These are phyloP conservation scores for Borovskyia barvae DNA, from an alignment of 208 protist species.

Conservation along the genomic window DNA sequence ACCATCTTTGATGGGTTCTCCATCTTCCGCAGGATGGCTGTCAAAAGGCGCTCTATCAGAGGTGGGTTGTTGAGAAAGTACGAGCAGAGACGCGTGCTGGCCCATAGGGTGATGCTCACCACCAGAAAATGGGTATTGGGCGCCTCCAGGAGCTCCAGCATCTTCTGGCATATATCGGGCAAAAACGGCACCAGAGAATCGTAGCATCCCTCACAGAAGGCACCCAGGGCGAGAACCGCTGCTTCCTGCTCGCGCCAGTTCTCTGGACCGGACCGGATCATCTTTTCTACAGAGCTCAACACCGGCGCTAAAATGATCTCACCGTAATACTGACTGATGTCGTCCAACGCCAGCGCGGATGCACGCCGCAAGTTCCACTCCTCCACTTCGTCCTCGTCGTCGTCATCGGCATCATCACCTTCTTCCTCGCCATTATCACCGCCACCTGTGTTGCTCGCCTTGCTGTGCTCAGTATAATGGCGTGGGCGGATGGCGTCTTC, in stretches of 20 bases:
- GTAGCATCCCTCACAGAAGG: conserved; percentile 90
- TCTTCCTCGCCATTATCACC: conserved; percentile 45
- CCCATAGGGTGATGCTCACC: conserved; percentile 90
- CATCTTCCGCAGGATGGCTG: conserved; percentile 66
- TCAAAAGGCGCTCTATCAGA: conserved; percentile 40
- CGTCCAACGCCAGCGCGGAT: conserved; percentile 83
- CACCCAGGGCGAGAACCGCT: conserved; percentile 90
- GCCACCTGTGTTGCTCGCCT: conserved; percentile 1
- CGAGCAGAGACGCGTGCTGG: conserved; percentile 63
- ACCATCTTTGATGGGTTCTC: conserved; percentile 82
- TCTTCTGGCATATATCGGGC: conserved; percentile 58
- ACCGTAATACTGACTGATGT: conserved; percentile 81
- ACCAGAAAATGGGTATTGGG: conserved; percentile 85
- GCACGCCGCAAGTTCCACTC: conserved; percentile 93
- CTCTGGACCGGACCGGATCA: conserved; percentile 52
- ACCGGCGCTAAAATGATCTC: conserved; percentile 75
- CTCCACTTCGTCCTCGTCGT: conserved; percentile 85
- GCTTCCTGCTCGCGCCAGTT: conserved; percentile 87
- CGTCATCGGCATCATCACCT: conserved; percentile 66
- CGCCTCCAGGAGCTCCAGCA: conserved; percentile 75
- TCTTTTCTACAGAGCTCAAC: conserved; percentile 72
- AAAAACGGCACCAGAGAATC: conserved; percentile 79
- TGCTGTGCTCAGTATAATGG: conserved; percentile 61
- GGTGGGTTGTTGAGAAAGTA: conserved; percentile 45
- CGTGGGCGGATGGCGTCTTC: conserved; percentile 81